Percentiles rank a stretch among this genome's conserved stretches.
phyloP scores from a whole-genome alignment of 257 asterid genomes.

The Salvia rosmarinus region DNA sequence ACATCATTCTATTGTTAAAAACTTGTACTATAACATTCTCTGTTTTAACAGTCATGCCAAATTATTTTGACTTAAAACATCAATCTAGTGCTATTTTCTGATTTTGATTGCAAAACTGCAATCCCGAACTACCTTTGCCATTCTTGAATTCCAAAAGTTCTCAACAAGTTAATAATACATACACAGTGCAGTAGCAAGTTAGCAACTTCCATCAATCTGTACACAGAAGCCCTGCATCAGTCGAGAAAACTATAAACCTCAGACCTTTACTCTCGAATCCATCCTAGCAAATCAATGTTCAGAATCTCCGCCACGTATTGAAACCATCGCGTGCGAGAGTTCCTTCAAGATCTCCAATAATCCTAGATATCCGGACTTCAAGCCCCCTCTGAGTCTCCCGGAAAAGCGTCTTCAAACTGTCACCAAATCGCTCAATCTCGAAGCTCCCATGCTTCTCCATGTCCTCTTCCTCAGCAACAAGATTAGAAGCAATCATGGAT shows the following conservation, averaged over 20 bases:
- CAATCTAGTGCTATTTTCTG: no score
- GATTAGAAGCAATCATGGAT: slow-evolving; percentile 55
- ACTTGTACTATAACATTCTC: neutral
- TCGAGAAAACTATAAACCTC: neutral
- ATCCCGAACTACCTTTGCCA: neutral
- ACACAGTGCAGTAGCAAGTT: neutral
- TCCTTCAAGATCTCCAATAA: slow-evolving; percentile 89
- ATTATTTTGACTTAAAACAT: neutral
- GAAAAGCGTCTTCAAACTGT: slow-evolving; percentile 58
- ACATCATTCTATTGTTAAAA: neutral
- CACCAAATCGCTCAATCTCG: slow-evolving; percentile 65
- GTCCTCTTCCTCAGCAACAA: slow-evolving; percentile 43
- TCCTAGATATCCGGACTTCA: slow-evolving; percentile 75
- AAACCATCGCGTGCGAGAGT: slow-evolving; percentile 78
- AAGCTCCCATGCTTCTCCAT: slow-evolving; percentile 58
- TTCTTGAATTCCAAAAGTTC: neutral
- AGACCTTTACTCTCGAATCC: neutral
- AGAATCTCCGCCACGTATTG: slow-evolving; percentile 43
- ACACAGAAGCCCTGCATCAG: slow-evolving; percentile 1
- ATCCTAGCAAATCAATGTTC: neutral
- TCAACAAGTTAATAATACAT: neutral
- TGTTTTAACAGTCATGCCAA: neutral
- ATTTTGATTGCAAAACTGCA: no score
- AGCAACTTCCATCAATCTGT: neutral
- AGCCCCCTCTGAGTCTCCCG: slow-evolving; percentile 82